Conservation (phyloP, 2,329 filamentous ascomycete species). For the Epichloe bromicola region DNA sequence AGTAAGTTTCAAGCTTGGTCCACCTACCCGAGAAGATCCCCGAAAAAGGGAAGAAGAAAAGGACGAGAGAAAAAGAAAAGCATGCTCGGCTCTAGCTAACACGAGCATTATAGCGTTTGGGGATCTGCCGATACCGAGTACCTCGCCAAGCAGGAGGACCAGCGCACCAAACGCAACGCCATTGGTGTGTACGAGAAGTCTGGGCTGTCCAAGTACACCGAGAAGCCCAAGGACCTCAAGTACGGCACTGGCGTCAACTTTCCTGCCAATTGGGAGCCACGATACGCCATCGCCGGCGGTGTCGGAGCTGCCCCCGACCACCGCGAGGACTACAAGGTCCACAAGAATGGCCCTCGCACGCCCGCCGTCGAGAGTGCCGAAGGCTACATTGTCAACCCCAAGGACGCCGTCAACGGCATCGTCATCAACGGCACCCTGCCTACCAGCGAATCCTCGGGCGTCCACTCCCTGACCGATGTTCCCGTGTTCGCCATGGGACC, state of each 20-base stretch:
- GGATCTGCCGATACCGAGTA: constrained; percentile 73
- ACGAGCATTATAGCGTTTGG: constrained; percentile 41
- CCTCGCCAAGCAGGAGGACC: constrained; percentile 47
- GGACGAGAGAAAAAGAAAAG: neutral
- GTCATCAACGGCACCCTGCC: constrained; percentile 65
- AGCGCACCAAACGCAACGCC: constrained; percentile 63
- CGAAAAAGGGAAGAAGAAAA: neutral
- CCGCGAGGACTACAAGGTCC: constrained; percentile 63
- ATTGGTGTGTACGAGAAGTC: constrained; percentile 62
- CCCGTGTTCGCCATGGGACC: constrained; percentile 68
- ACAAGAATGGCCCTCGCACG: constrained; percentile 48
- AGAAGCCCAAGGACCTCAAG: constrained; percentile 41
- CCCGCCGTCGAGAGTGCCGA: constrained; percentile 41
- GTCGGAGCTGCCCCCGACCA: constrained; percentile 60
- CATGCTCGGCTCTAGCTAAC: constrained; percentile 1
- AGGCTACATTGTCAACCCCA: constrained; percentile 51
- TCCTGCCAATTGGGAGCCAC: constrained; percentile 72
- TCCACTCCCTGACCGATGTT: constrained; percentile 67
- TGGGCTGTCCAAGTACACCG: constrained; percentile 63
- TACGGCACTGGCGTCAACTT: constrained; percentile 67
- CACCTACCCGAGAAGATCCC: neutral
- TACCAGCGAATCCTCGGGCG: constrained; percentile 49
- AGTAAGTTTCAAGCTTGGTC: constrained; percentile 25
- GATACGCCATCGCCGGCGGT: constrained; percentile 67
- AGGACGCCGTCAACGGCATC: constrained; percentile 54